Conservation (phyloP, 2,329 filamentous ascomycete genomes). For the Camillea tinctor region DNA sequence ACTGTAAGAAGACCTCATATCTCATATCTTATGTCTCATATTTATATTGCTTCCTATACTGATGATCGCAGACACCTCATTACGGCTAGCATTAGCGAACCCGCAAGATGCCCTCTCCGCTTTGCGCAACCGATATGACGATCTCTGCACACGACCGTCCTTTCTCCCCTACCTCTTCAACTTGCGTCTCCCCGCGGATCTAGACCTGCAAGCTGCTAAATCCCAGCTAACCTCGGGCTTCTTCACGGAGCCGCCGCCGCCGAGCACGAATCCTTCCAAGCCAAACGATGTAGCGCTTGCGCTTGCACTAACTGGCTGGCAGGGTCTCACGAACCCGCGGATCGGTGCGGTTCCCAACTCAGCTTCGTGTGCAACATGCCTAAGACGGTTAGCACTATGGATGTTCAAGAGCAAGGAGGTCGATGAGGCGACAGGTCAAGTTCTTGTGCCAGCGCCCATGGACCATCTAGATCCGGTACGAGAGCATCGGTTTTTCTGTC, state of each 20-base stretch:
- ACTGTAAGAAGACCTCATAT: slow-evolving; percentile 58
- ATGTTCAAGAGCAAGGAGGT: slow-evolving; percentile 80
- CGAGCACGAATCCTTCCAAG: slow-evolving; percentile 26
- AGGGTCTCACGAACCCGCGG: slow-evolving; percentile 56
- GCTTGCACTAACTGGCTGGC: slow-evolving; percentile 74
- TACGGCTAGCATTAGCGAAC: slow-evolving; percentile 63
- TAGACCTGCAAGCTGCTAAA: slow-evolving; percentile 52
- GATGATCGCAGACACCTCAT: slow-evolving; percentile 49
- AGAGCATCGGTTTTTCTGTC: slow-evolving; percentile 81
- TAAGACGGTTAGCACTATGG: slow-evolving; percentile 88
- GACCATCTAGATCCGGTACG: slow-evolving; percentile 65
- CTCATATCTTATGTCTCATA: background rate
- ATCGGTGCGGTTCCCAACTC: slow-evolving; percentile 67
- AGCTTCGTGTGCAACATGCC: slow-evolving; percentile 79
- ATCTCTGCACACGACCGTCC: slow-evolving; percentile 52
- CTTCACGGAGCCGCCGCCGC: slow-evolving; percentile 46
- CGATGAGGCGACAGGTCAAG: slow-evolving; percentile 47
- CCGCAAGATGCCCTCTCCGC: slow-evolving; percentile 55
- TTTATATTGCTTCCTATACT: slow-evolving; percentile 6
- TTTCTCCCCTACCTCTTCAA: slow-evolving; percentile 64
- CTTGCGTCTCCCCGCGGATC: slow-evolving; percentile 51
- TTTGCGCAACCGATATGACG: slow-evolving; percentile 64
- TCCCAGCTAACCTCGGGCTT: slow-evolving; percentile 53
- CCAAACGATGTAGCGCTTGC: slow-evolving; percentile 64
- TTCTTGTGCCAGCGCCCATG: slow-evolving; percentile 61